Percentiles rank a stretch among this genome's conserved stretches.
Evolutionary conservation across 2,329 filamentous ascomycete species (phyloP).

Genomic region (Fusarium ramigenum): DNA sequence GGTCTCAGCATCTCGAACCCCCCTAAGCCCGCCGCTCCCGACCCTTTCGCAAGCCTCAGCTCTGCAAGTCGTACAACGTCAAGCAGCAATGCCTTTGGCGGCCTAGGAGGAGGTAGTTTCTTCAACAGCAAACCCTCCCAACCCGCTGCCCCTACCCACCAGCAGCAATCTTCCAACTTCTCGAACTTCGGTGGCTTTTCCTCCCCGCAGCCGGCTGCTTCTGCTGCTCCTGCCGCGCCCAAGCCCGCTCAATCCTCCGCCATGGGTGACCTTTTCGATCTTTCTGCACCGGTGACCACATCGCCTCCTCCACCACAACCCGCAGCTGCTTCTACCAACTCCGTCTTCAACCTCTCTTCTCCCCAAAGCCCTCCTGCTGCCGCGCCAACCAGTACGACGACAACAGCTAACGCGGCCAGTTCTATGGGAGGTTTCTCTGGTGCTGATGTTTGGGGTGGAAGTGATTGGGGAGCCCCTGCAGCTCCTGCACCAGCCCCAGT

Average conservation of each 20-base stretch:
- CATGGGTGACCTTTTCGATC: constrained; percentile 84
- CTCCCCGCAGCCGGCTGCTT: constrained; percentile 52
- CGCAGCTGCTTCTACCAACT: constrained; percentile 59
- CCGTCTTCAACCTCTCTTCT: constrained; percentile 84
- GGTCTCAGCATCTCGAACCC: too few species aligned
- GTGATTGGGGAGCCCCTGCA: constrained; percentile 80
- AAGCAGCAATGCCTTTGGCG: constrained; percentile 57
- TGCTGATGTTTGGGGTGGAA: constrained; percentile 84
- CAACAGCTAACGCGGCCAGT: constrained; percentile 43
- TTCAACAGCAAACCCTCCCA: constrained; percentile 80
- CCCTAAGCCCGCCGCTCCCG: too few species aligned
- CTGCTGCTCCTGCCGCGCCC: constrained; percentile 47
- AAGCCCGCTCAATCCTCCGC: constrained; percentile 63
- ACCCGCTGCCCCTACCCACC: constrained; percentile 59
- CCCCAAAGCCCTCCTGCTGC: constrained; percentile 57
- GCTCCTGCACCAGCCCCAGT: constrained; percentile 55
- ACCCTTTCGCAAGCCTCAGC: too few species aligned
- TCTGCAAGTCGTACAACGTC: constrained; percentile 48
- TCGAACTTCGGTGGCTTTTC: constrained; percentile 72
- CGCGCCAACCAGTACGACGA: constrained; percentile 53
- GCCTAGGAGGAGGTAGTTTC: constrained; percentile 78
- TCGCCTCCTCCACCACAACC: constrained; percentile 54
- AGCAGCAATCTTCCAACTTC: constrained; percentile 63
- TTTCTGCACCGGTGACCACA: constrained; percentile 65
- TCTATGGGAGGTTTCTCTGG: constrained; percentile 54